These are phyloP conservation scores for Candida ipomoeae DNA, from an alignment of 805 yeast species.

Conservation along the genomic window DNA sequence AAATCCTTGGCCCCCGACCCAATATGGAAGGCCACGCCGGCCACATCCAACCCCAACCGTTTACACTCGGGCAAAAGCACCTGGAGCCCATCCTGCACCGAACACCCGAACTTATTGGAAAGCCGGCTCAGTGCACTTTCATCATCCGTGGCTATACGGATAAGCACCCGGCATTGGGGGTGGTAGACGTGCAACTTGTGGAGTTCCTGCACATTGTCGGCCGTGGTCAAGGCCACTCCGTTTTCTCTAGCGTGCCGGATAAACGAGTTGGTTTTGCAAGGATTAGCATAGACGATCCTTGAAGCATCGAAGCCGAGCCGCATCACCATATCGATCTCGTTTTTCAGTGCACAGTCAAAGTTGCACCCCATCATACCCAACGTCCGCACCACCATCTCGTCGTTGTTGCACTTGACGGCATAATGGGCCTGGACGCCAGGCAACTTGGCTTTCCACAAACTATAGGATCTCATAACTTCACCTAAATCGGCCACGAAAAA, in stretches of 20 bases:
- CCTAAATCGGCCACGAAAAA: conserved; percentile 86
- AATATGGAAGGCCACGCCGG: conserved; percentile 91
- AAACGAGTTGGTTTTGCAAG: conserved; percentile 85
- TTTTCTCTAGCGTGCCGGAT: conserved; percentile 62
- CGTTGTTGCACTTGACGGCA: conserved; percentile 93
- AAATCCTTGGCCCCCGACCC: conserved; percentile 73
- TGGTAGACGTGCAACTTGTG: conserved; percentile 63
- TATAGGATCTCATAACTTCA: conserved; percentile 56
- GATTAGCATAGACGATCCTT: conserved; percentile 85
- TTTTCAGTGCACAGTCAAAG: conserved; percentile 91
- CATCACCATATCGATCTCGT: conserved; percentile 70
- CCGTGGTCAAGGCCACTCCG: conserved; percentile 71
- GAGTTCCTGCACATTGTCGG: conserved; percentile 84
- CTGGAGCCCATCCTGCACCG: conserved; percentile 46
- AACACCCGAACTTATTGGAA: conserved; percentile 86
- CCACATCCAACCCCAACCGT: conserved; percentile 57
- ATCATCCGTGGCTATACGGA: conserved; percentile 89
- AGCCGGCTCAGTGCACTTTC: conserved; percentile 80
- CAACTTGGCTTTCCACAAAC: conserved; percentile 59
- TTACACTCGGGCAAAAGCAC: conserved; percentile 59
- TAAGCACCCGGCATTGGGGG: conserved; percentile 65
- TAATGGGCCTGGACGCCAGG: conserved; percentile 84
- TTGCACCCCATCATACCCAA: conserved; percentile 64
- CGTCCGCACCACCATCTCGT: conserved; percentile 51
- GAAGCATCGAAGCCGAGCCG: conserved; percentile 58